Base-by-base conservation (phyloP, 768 basidiomycete species). In the Termitomyces sp. region DNA sequence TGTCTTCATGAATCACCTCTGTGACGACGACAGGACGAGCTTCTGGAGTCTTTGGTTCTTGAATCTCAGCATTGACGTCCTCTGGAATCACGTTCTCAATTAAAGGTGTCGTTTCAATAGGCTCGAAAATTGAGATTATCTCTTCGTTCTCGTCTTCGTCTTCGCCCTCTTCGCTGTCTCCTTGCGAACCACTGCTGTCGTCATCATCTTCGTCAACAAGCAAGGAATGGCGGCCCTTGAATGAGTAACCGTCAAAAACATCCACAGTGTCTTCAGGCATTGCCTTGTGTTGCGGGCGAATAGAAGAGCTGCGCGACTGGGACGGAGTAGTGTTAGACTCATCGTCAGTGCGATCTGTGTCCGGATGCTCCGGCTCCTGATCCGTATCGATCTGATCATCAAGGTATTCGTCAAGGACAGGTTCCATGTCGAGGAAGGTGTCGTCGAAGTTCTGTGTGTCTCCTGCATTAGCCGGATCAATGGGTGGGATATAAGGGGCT, bases 401-500 rank as follows among this genome's bases (percentile, higher is more conserved):
- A 64, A 82, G 79, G 59, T 78, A 80, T 52, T 90, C 88, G 61
- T 94, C 90, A 60, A 98, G 84, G 48, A 91, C 87, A 24, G 94
- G 92, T 62, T 90, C 88, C 91, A 98, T 96, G 68, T 91, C 91
- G 58, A 98, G 81, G 84, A 97, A 98, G 41, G 92, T 87, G 61
- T 95, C 92, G 71, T 98, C 96, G 71, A 98, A 99, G 74, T 98
- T 98, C 71, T 92, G 92, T 63, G 92, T 95, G 81, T 99, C 97
- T 65, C 87, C 86, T 59, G 94, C 94, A 73, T 96, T 92, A 43
- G 84, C 83, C 22, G 91, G 89, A 69, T 95, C 92, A 68, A 94
- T 92, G 31, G 89, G 89, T 16, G 92, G 93, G 67, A 94, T 92
- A 79, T 94, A 94, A 43, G 92, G 92, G 74, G 94, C 91, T 93